phyloP scores from a whole-genome alignment of 441 rosid genomes.

The Hypseocharis bilobata region DNA sequence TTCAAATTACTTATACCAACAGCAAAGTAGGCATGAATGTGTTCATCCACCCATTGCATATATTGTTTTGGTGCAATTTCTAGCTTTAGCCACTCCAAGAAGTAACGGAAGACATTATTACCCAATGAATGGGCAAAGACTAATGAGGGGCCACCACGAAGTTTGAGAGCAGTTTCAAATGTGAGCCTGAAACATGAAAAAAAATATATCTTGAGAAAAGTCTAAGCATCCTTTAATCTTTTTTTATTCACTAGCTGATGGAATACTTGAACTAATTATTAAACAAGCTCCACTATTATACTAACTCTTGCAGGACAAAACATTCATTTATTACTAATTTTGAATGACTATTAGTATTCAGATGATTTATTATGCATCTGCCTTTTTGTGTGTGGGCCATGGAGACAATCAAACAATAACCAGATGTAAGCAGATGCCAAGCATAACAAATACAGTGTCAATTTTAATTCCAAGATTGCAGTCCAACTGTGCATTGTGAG shows the following conservation, averaged over 20 bases:
- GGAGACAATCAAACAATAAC: neutral
- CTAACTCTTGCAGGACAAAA: conserved; percentile 5
- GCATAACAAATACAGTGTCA: neutral
- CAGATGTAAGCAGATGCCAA: neutral
- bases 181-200: conserved; percentile 52
- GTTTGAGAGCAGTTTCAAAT: conserved; percentile 85
- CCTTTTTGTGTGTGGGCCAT: neutral
- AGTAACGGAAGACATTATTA: conserved; percentile 87
- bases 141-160: conserved; percentile 83
- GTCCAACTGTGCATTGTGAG: neutral
- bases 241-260: neutral
- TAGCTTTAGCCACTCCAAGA: conserved; percentile 92
- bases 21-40: conserved; percentile 86
- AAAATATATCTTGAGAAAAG: conserved; percentile 7
- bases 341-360: conserved; percentile 2
- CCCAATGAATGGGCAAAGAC: conserved; percentile 98
- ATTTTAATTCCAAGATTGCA: neutral
- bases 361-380: neutral
- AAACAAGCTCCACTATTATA: conserved; percentile 10
- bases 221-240: conserved; percentile 4
- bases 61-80: conserved; percentile 95
- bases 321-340: conserved; percentile 13
- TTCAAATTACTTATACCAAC: conserved; percentile 52
- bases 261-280: neutral
- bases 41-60: conserved; percentile 78